Percentiles rank a stretch among this genome's conserved stretches.
Conservation (phyloP, 345 rosid species). For the Ricinus communis region DNA sequence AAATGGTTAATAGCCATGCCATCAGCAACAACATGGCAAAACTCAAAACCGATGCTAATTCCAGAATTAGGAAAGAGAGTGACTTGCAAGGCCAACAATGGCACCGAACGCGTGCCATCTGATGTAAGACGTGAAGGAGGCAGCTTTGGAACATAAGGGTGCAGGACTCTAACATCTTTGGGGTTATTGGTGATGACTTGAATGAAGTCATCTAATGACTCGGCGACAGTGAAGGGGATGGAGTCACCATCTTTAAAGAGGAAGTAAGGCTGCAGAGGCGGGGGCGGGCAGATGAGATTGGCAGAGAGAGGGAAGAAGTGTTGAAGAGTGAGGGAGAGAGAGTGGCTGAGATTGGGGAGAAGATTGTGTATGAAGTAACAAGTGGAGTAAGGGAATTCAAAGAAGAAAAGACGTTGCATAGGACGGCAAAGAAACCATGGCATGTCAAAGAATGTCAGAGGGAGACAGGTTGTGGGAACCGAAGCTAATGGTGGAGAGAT, state of each 20-base stretch:
- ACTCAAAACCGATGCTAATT: conserved; percentile 29
- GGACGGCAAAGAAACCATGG: conserved; percentile 26
- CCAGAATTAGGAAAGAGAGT: conserved; percentile 45
- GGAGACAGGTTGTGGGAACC: conserved; percentile 10
- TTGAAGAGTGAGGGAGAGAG: conserved; percentile 33
- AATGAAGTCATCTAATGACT: conserved; percentile 28
- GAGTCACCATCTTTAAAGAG: conserved; percentile 17
- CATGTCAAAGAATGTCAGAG: conserved; percentile 22
- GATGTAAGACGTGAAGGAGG: not conserved
- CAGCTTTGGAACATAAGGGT: conserved; percentile 32
- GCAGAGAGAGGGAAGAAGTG: conserved; percentile 34
- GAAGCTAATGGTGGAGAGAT: conserved; percentile 23
- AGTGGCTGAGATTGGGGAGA: conserved; percentile 23
- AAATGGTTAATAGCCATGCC: conserved; percentile 41
- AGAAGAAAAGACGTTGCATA: conserved; percentile 33
- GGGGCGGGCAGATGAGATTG: conserved; percentile 26
- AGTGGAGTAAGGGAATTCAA: conserved; percentile 20
- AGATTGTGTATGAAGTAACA: conserved; percentile 10
- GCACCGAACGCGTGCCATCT: not conserved
- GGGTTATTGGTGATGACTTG: conserved; percentile 19
- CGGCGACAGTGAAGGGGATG: conserved; percentile 28
- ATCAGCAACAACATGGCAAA: conserved; percentile 36
- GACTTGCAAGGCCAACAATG: conserved; percentile 36
- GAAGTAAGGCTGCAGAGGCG: conserved; percentile 31
- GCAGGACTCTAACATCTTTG: conserved; percentile 16